Evolutionary conservation across 1,139 yeast species (phyloP).

Genomic region (Suhomyces bribrorum): DNA sequence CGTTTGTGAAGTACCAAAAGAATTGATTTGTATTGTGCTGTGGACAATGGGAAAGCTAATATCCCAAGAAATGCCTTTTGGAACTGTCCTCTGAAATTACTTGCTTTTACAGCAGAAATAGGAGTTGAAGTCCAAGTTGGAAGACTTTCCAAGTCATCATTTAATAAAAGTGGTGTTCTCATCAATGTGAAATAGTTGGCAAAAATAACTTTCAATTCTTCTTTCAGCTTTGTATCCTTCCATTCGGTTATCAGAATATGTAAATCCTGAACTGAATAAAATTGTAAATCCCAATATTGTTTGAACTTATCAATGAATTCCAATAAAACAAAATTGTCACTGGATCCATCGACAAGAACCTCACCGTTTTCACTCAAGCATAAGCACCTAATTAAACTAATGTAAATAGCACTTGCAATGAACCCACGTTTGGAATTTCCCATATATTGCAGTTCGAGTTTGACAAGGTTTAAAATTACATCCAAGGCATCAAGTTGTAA

Average conservation of each 20-base stretch:
- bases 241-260: constrained; percentile 23
- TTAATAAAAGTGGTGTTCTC: constrained; percentile 30
- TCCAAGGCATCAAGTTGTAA: constrained; percentile 65
- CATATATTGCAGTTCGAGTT: constrained; percentile 57
- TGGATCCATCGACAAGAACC: constrained; percentile 46
- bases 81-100: constrained; percentile 62
- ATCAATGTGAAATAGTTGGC: constrained; percentile 44
- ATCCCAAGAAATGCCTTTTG: constrained; percentile 68
- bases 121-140: constrained; percentile 36
- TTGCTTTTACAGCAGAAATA: constrained; percentile 57
- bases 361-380: constrained; percentile 42
- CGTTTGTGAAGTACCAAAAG: constrained; percentile 77
- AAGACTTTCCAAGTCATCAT: constrained; percentile 32
- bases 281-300: constrained; percentile 66
- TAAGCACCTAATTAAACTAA: constrained; percentile 47
- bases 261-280: constrained; percentile 54
- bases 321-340: constrained; percentile 54
- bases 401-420: constrained; percentile 64
- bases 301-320: constrained; percentile 60
- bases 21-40: constrained; percentile 68
- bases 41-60: constrained; percentile 49
- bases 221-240: constrained; percentile 20
- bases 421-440: constrained; percentile 50
- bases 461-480: constrained; percentile 59
- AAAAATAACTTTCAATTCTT: constrained; percentile 28